Evolutionary conservation across 176 grass and related monocot species (phyloP).

Genomic region (Triticum turgidum): DNA sequence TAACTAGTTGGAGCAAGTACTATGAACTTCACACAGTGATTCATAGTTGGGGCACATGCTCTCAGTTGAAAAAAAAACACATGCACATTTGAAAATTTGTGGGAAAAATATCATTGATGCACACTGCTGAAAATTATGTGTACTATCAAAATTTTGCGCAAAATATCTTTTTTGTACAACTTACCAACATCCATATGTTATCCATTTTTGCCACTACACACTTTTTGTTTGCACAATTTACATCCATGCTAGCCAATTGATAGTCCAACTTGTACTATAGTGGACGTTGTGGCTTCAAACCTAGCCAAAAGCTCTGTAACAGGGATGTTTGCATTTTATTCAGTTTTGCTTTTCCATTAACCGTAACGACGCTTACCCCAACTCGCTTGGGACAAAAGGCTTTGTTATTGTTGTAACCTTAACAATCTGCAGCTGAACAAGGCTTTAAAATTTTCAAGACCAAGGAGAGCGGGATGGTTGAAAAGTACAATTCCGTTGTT

Average conservation of each 20-base stretch:
- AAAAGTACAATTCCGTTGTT: constrained; percentile 89
- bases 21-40: background rate
- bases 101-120: background rate
- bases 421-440: constrained; percentile 56
- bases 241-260: background rate
- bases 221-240: background rate
- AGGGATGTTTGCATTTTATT: background rate
- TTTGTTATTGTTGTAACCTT: constrained; percentile 23
- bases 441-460: constrained; percentile 84
- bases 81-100: no score
- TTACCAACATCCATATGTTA: background rate
- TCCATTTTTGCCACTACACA: background rate
- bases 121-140: background rate
- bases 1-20: background rate
- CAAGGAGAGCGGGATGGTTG: constrained; percentile 65
- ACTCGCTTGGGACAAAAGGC: background rate
- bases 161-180: background rate
- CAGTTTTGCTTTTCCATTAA: background rate
- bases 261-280: constrained; percentile 4
- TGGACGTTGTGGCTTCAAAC: constrained; percentile 8
- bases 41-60: background rate
- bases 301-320: background rate
- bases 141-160: background rate
- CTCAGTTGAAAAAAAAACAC: background rate
- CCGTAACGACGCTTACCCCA: background rate